Conservation (phyloP, 306 rosid species). For the Ochetophila trinervis region DNA sequence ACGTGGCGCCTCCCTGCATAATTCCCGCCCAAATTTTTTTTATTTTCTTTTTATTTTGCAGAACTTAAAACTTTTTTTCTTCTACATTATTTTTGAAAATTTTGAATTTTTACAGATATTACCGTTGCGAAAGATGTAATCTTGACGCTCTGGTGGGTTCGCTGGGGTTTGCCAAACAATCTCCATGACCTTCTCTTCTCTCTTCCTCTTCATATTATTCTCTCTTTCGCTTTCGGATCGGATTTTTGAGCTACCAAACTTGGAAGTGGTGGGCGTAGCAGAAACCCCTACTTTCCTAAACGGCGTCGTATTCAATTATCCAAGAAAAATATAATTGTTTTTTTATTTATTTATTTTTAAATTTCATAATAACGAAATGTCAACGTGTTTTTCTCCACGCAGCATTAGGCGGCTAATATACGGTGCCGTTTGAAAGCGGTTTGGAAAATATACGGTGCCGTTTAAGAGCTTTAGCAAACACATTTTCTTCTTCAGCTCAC, state of each 20-base stretch:
- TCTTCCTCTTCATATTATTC: constrained; percentile 31
- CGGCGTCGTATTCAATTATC: constrained; percentile 10
- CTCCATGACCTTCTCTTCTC: constrained; percentile 52
- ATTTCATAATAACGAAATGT: neutral
- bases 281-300: neutral
- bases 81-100: neutral
- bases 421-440: constrained; percentile 28
- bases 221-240: constrained; percentile 5
- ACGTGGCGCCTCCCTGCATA: constrained; percentile 78
- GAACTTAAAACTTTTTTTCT: neutral
- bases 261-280: neutral
- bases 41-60: neutral
- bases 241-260: neutral
- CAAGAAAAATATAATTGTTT: neutral
- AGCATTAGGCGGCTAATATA: constrained; percentile 6
- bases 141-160: constrained; percentile 60
- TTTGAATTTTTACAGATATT: neutral
- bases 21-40: constrained; percentile 16
- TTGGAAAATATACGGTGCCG: constrained; percentile 25
- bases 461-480: constrained; percentile 4
- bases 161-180: constrained; percentile 92
- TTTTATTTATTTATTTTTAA: no score
- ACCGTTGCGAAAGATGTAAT: constrained; percentile 73
- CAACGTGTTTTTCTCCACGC: constrained; percentile 4
- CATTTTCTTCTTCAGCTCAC: constrained; percentile 25